phyloP scores from a whole-genome alignment of 208 protist genomes.

The Leishmania gerbilli region DNA sequence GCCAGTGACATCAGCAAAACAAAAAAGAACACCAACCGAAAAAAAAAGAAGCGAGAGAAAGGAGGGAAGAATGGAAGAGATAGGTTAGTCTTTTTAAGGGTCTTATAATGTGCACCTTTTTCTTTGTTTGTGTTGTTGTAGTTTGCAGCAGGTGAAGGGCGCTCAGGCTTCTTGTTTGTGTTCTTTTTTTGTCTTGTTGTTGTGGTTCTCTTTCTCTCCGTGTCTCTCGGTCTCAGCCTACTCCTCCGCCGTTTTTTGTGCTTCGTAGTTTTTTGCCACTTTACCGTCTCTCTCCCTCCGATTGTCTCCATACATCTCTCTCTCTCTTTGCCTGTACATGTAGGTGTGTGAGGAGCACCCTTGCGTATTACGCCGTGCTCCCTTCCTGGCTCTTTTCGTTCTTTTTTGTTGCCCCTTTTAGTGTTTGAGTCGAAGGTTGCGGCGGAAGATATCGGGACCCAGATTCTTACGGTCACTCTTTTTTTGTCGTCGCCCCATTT shows the following conservation, averaged over 20 bases:
- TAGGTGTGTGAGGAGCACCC: not conserved
- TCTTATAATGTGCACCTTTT: not conserved
- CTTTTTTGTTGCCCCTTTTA: conserved; percentile 12
- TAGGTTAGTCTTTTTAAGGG: not conserved
- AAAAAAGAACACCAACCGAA: not conserved
- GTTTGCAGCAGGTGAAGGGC: not conserved
- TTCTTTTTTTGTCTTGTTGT: not conserved
- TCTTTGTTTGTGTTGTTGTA: not conserved
- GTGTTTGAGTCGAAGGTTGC: conserved; percentile 33
- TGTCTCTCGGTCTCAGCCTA: not conserved
- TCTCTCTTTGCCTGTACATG: conserved; percentile 1
- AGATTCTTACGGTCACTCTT: not conserved
- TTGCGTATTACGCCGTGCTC: not conserved
- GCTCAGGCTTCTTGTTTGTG: not conserved
- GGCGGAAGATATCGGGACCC: conserved; percentile 19
- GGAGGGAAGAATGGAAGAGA: not conserved
- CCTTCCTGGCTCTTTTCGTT: conserved; percentile 14
- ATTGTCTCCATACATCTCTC: not conserved
- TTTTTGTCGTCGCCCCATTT: not conserved
- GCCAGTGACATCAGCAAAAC: not conserved
- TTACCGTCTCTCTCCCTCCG: conserved; percentile 7
- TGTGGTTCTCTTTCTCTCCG: not conserved
- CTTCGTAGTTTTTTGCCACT: not conserved
- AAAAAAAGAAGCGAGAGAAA: not conserved
- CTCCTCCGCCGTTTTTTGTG: conserved; percentile 8